Conservation (phyloP, 2,329 filamentous ascomycete species). For the Neofusicoccum parvum region DNA sequence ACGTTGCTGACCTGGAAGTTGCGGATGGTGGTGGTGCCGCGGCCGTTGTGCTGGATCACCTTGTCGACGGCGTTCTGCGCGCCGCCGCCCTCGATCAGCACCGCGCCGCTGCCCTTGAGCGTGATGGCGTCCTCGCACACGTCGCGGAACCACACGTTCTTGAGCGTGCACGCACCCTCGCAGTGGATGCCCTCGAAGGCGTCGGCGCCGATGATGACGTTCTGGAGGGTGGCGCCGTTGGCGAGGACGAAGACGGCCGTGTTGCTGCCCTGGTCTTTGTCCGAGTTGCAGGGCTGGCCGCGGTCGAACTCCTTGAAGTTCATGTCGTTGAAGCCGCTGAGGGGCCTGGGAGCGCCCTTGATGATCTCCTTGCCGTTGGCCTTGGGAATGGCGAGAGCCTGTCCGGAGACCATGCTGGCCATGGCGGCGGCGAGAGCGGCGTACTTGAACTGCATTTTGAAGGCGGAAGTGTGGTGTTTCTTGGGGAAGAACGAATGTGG, state of each 20-base stretch:
- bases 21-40: slow-evolving; percentile 31
- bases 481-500: not conserved
- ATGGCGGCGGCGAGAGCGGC: not conserved
- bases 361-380: not conserved
- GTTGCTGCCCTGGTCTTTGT: slow-evolving; percentile 46
- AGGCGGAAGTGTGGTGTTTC: not conserved
- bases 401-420: not conserved
- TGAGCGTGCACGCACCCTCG: slow-evolving; percentile 52
- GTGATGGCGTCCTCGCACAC: slow-evolving; percentile 46
- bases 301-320: not conserved
- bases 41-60: slow-evolving; percentile 47
- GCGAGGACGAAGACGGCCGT: slow-evolving; percentile 58
- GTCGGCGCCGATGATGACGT: slow-evolving; percentile 57
- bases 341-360: not conserved
- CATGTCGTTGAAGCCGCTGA: not conserved
- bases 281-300: slow-evolving; percentile 30
- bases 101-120: slow-evolving; percentile 39
- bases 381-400: too few species aligned
- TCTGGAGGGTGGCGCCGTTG: slow-evolving; percentile 54
- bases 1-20: too few species aligned
- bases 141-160: slow-evolving; percentile 48
- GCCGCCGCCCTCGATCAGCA: slow-evolving; percentile 44
- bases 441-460: not conserved
- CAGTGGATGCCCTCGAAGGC: slow-evolving; percentile 57
- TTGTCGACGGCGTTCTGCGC: slow-evolving; percentile 43